Evolutionary conservation across 345 rosid genomes (phyloP).

Genomic region (Arabidopsis arenosa): DNA sequence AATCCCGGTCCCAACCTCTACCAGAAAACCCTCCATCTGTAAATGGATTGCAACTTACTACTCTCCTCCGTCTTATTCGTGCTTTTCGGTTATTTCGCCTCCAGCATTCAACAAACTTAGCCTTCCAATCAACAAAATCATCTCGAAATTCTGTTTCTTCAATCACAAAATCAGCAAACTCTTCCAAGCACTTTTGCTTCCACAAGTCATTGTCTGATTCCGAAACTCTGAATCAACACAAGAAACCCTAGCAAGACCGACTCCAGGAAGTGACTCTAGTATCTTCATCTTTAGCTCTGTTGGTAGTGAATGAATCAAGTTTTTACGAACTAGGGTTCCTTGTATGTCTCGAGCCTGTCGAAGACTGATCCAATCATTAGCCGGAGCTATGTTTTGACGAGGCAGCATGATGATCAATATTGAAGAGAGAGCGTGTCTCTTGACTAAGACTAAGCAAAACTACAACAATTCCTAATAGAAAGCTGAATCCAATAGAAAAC

Average conservation of each 20-base stretch:
- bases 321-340: neutral
- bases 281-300: slow-evolving; percentile 63
- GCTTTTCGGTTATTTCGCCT: neutral
- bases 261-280: slow-evolving; percentile 59
- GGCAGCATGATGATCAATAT: neutral
- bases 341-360: neutral
- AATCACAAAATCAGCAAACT: slow-evolving; percentile 41
- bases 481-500: too few species aligned
- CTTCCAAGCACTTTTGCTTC: slow-evolving; percentile 60
- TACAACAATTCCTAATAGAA: neutral
- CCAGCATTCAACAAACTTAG: neutral
- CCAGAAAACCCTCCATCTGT: neutral
- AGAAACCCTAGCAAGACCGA: slow-evolving; percentile 52
- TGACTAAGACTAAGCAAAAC: neutral
- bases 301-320: slow-evolving; percentile 45
- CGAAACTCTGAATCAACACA: slow-evolving; percentile 54
- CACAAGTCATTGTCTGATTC: slow-evolving; percentile 55
- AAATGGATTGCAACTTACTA: neutral
- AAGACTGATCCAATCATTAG: neutral
- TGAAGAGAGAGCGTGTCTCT: neutral
- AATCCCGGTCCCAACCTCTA: neutral
- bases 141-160: neutral
- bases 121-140: slow-evolving; percentile 13
- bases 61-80: neutral
- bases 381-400: neutral